Evolutionary conservation across 306 rosid genomes (phyloP), one percentile per base, ranked within the genome.

Genomic region (Benincasa hispida): DNA sequence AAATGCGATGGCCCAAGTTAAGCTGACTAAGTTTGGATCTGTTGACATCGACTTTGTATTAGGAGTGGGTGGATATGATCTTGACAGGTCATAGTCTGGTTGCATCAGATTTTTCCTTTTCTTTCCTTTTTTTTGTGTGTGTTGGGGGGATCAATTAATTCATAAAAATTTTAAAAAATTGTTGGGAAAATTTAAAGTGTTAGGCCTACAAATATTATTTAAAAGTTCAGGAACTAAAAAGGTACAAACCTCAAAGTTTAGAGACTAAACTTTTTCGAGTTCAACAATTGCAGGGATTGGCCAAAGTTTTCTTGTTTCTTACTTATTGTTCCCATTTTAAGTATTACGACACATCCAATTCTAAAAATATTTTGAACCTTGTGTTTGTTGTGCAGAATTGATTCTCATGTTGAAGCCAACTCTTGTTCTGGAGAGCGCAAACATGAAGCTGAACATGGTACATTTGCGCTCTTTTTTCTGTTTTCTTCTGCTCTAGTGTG

Each of bases 31-130:
- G 83, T 93, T 86, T 84, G 98, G 98, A 74, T 87, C 90, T 13
- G 97, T 91, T 41, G 97, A 93, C 82, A 75, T 93, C 72, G 97
- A 89, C 91, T 93, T 91, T 76, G 96, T 91, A 86, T 82, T 93
- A 54, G 98, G 97, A 53, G 91, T 93, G 76, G 98, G 97, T 55
- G 98, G 98, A 81, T 91, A 93, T 88, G 98, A 93, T 86, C 91
- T 93, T 39, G 90, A 88, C 69, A 89, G 98, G 92, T 87, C 67
- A 51, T 76, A 57, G n/a, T 80, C 78, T 85, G 56, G 35, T 51
- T 74, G 62, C 28, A 76, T 47, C 25, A 13, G 17, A 10, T 58
- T 24, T 19, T 39, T 54, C 78, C 37, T 72, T 18, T 32, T 5
- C 5, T 32, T 32, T 32, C 5, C 35, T 32, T 32, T 32, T 32